These are phyloP conservation scores for Monosporascus sp. DNA, from an alignment of 2,329 filamentous ascomycete genomes.

Conservation along the genomic window DNA sequence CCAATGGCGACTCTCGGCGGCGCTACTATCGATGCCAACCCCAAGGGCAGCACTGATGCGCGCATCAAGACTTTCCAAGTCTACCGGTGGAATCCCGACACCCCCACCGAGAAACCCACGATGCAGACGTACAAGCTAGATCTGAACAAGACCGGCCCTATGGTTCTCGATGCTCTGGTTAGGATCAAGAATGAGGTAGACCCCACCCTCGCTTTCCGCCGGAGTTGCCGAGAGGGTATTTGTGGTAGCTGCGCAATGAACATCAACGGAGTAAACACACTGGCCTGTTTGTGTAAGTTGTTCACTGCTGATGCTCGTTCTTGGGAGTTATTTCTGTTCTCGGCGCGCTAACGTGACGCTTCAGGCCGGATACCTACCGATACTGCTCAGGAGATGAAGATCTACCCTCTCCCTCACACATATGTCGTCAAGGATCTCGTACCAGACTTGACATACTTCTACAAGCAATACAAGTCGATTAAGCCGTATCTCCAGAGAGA, in stretches of 20 bases:
- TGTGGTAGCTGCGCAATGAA: conserved; percentile 99
- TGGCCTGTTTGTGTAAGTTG: conserved; percentile 90
- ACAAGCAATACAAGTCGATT: conserved; percentile 99
- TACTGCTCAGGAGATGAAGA: conserved; percentile 73
- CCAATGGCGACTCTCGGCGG: conserved; percentile 53
- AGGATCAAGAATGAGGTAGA: conserved; percentile 99
- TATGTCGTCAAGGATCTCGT: conserved; percentile 99
- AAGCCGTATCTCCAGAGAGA: conserved; percentile 96
- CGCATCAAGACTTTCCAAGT: conserved; percentile 93
- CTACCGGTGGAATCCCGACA: conserved; percentile 97
- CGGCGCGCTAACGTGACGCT: conserved; percentile 21
- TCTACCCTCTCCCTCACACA: conserved; percentile 97
- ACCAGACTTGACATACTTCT: conserved; percentile 95
- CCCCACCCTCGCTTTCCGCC: conserved; percentile 90
- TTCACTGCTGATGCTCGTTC: neutral
- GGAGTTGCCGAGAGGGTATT: conserved; percentile 96
- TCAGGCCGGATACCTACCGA: conserved; percentile 90
- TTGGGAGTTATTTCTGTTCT: neutral
- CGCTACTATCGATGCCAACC: conserved; percentile 57
- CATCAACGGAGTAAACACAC: conserved; percentile 96
- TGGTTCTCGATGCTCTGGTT: conserved; percentile 95
- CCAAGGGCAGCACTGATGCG: conserved; percentile 49
- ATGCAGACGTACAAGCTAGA: conserved; percentile 96
- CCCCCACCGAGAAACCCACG: conserved; percentile 83
- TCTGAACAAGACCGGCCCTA: conserved; percentile 97